A percentile compares a stretch with the other conserved stretches of the same genome.
Evolutionary conservation across 805 yeast species (phyloP).

Genomic region (Suhomyces sp.): DNA sequence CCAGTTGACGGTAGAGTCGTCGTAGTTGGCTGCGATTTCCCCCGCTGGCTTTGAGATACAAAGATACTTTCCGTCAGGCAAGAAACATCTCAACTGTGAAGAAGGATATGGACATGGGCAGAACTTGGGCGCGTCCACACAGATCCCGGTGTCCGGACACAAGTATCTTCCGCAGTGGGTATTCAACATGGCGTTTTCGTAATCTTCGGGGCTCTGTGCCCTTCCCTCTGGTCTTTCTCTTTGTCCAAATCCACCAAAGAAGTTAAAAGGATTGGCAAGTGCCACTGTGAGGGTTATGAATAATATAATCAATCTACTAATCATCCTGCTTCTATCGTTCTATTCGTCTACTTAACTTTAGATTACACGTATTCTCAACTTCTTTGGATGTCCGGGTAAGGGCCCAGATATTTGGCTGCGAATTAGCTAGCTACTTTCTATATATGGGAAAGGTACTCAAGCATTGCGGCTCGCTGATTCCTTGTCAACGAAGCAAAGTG

Average conservation of each 20-base stretch:
- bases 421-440: background rate
- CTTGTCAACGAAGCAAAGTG: background rate
- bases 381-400: conserved; percentile 1
- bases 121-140: conserved; percentile 65
- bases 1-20: conserved; percentile 44
- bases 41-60: conserved; percentile 83
- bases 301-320: conserved; percentile 5
- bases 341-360: background rate
- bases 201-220: conserved; percentile 30
- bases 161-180: conserved; percentile 60
- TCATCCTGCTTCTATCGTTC: conserved; percentile 1
- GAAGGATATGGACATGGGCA: conserved; percentile 93
- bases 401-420: background rate
- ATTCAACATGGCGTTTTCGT: conserved; percentile 38
- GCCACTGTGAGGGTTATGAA: conserved; percentile 14
- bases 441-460: background rate
- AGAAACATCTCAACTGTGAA: conserved; percentile 75
- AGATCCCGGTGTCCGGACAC: conserved; percentile 78
- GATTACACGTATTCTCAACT: background rate
- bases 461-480: background rate
- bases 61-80: conserved; percentile 67
- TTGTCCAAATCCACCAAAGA: conserved; percentile 20
- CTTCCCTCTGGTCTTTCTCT: conserved; percentile 23
- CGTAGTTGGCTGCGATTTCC: conserved; percentile 27
- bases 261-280: conserved; percentile 35